Evolutionary conservation across 768 basidiomycete genomes (phyloP).

Genomic region (Hemileccinum rubropunctum): DNA sequence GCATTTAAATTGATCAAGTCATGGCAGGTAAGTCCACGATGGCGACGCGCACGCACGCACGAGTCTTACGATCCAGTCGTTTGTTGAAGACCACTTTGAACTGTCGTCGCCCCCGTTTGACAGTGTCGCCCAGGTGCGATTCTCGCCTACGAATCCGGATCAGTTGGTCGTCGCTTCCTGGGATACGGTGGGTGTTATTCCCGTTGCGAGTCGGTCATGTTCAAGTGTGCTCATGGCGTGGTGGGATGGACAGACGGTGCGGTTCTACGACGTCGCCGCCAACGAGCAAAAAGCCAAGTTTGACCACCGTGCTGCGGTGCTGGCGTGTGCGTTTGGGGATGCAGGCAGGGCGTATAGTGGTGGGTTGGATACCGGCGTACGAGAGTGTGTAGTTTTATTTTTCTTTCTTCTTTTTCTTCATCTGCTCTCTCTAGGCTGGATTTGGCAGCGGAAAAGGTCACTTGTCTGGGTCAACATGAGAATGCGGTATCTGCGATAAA

Average conservation of each 20-base stretch:
- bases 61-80: not conserved
- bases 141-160: constrained; percentile 76
- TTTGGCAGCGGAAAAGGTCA: constrained; percentile 66
- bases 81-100: constrained; percentile 36
- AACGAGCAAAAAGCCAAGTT: constrained; percentile 78
- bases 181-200: constrained; percentile 75
- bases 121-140: constrained; percentile 76
- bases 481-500: constrained; percentile 79
- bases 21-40: constrained; percentile 16
- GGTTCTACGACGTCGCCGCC: constrained; percentile 51
- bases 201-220: too few relatives aligned
- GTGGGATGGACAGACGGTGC: constrained; percentile 53
- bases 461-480: constrained; percentile 75
- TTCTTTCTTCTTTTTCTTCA: not conserved
- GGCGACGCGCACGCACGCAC: too few relatives aligned
- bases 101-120: constrained; percentile 77
- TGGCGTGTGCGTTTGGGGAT: constrained; percentile 76
- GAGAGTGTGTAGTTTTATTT: constrained; percentile 50
- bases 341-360: constrained; percentile 74
- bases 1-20: too few relatives aligned
- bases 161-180: constrained; percentile 84
- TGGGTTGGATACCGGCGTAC: constrained; percentile 78
- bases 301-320: constrained; percentile 84
- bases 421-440: constrained; percentile 57
- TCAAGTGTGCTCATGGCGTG: too few relatives aligned